Conservation (phyloP, 2,329 filamentous ascomycete genomes). For the Fusarium xylarioides region DNA sequence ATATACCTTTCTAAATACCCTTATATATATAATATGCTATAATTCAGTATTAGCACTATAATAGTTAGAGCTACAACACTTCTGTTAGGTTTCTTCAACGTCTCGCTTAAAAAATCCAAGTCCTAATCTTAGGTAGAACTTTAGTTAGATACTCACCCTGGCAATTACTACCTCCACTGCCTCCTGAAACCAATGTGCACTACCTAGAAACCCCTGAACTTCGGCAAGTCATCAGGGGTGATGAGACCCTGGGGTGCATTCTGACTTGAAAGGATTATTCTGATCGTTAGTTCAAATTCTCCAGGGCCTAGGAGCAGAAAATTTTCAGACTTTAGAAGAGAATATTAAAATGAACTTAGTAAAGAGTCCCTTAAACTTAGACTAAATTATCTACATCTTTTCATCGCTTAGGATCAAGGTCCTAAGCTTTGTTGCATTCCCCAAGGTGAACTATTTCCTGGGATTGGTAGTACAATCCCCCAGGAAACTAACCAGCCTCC, state of each 20-base stretch:
- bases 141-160: conserved; percentile 10
- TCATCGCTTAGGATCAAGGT: background rate
- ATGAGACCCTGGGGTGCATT: background rate
- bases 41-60: too few relatives aligned
- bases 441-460: background rate
- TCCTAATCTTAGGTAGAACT: background rate
- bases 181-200: conserved; percentile 25
- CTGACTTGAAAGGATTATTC: background rate
- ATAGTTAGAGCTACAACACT: background rate
- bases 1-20: too few relatives aligned
- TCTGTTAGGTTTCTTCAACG: background rate
- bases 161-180: conserved; percentile 23
- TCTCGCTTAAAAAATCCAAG: background rate
- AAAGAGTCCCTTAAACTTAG: background rate
- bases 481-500: background rate
- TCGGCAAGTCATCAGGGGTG: conserved; percentile 5
- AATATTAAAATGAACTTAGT: background rate
- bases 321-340: background rate
- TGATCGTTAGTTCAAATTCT: background rate
- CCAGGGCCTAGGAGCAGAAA: background rate
- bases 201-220: conserved; percentile 7
- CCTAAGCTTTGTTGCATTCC: background rate
- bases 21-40: too few relatives aligned
- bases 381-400: background rate
- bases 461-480: background rate